Conservation (phyloP, 1,284 basidiomycete genomes). For the Pisolithus thermaeus region DNA sequence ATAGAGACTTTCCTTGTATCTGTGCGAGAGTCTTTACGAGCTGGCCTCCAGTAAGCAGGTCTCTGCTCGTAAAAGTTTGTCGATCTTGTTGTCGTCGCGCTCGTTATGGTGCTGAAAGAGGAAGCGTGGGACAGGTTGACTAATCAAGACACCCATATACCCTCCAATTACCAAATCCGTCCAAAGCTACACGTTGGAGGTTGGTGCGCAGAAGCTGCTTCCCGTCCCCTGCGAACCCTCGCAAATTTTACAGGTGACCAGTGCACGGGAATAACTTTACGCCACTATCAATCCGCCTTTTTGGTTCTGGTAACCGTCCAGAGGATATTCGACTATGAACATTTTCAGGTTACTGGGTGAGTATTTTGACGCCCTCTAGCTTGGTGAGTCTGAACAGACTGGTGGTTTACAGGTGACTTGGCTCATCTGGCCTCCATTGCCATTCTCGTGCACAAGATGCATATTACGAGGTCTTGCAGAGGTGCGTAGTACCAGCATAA, state of each 20-base stretch:
- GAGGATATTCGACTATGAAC: constrained; percentile 19
- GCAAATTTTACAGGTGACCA: constrained; percentile 5
- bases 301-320: not conserved
- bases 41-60: no score
- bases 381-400: not conserved
- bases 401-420: constrained; percentile 22
- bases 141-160: constrained; percentile 12
- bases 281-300: not conserved
- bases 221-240: constrained; percentile 1
- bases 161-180: not conserved
- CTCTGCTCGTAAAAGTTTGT: not conserved
- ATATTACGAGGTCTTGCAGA: constrained; percentile 46
- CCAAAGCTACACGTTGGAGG: constrained; percentile 26
- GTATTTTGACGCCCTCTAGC: constrained; percentile 9
- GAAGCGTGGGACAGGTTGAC: constrained; percentile 23
- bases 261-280: constrained; percentile 6
- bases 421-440: constrained; percentile 56
- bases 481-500: constrained; percentile 10
- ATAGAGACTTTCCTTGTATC: constrained; percentile 19
- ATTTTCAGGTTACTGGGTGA: constrained; percentile 28
- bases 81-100: not conserved
- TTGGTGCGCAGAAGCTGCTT: constrained; percentile 8
- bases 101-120: not conserved
- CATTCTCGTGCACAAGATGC: constrained; percentile 58
- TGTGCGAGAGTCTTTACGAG: no score